phyloP scores from a whole-genome alignment of 2,329 filamentous ascomycete genomes.

The Xylariaceae sp. region DNA sequence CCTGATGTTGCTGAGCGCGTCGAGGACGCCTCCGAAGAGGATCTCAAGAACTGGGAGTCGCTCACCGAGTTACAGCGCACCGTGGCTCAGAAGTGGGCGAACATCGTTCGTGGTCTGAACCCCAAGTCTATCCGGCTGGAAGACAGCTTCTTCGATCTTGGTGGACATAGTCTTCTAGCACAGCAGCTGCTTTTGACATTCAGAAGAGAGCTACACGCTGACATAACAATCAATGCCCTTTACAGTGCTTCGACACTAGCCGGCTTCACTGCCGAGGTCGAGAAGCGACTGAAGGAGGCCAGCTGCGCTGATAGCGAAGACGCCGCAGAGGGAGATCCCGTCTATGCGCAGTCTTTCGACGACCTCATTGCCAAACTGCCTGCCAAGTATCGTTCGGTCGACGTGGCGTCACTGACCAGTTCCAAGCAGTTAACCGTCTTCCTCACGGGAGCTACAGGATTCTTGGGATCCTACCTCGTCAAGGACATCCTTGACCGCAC shows the following conservation, averaged over 20 bases:
- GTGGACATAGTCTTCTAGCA: constrained; percentile 75
- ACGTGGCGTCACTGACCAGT: constrained; percentile 15
- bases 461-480: constrained; percentile 77
- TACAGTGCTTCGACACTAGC: constrained; percentile 56
- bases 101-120: constrained; percentile 61
- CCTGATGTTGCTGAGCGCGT: constrained; percentile 65
- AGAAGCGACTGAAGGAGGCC: constrained; percentile 24
- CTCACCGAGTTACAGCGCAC: constrained; percentile 54
- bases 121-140: constrained; percentile 56
- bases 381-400: constrained; percentile 34
- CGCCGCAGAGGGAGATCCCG: constrained; percentile 37
- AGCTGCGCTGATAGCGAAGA: constrained; percentile 2
- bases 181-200: constrained; percentile 75
- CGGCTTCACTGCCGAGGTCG: constrained; percentile 48
- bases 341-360: constrained; percentile 47
- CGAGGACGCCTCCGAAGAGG: constrained; percentile 40
- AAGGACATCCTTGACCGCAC: constrained; percentile 59
- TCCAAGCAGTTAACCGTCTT: constrained; percentile 38
- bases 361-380: constrained; percentile 39
- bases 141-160: constrained; percentile 70
- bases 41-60: constrained; percentile 39
- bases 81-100: constrained; percentile 68
- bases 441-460: constrained; percentile 85
- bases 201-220: constrained; percentile 34
- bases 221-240: constrained; percentile 66